phyloP scores from a whole-genome alignment of 2,329 filamentous ascomycete species.

The Fusarium incarnatum region DNA sequence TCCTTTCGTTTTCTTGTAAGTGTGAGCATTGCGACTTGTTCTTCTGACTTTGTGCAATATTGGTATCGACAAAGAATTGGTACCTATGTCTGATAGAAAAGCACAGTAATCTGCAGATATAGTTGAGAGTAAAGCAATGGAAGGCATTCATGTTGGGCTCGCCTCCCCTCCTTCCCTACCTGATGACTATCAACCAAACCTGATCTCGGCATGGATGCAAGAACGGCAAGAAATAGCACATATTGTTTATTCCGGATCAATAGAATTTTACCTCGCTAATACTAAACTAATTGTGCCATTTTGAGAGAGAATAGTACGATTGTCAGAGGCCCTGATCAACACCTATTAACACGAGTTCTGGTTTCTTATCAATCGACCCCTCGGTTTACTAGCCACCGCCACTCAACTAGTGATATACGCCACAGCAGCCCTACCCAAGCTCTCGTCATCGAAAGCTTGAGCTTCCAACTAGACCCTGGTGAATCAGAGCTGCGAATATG shows the following conservation, averaged over 20 bases:
- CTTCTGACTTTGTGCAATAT: constrained; percentile 23
- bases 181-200: neutral
- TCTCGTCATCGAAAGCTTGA: neutral
- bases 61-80: constrained; percentile 27
- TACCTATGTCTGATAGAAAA: constrained; percentile 18
- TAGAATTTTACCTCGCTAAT: neutral
- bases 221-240: neutral
- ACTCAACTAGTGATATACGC: neutral
- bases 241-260: neutral
- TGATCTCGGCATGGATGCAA: neutral
- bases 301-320: neutral
- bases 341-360: neutral
- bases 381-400: neutral
- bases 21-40: constrained; percentile 25
- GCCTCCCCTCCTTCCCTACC: neutral
- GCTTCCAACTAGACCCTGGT: neutral
- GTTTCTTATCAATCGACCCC: neutral
- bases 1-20: constrained; percentile 1
- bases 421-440: constrained; percentile 9
- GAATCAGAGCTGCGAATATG: neutral
- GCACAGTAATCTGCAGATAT: neutral
- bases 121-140: neutral
- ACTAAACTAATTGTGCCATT: neutral
- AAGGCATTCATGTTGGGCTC: neutral
- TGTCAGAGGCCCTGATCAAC: neutral